Base-by-base conservation (phyloP, 2,329 filamentous ascomycete species). In the Raffaelea deltoideospora region DNA sequence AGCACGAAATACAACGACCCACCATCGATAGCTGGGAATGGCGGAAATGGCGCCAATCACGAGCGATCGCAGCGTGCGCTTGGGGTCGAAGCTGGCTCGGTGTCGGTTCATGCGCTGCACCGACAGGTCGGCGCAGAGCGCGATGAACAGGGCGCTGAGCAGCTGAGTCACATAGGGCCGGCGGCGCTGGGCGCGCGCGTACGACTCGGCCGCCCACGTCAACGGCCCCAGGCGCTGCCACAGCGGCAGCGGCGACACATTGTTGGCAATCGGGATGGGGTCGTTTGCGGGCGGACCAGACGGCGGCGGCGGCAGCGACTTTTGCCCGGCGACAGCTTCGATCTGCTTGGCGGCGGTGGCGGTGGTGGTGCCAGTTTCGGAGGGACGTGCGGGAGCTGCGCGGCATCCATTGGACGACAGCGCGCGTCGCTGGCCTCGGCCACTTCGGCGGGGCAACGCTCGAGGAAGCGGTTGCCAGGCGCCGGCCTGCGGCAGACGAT, bases 1-100 rank as follows among this genome's bases (percentile, higher is more conserved):
- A 23, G 17, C 13, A 34, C 15, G 15, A 14, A 7, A 10, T 9
- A 34, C 9, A 14, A 7, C 17, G 14, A 49, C 67, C 43, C 65
- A 92, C 86, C 86, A 94, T 48, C 73, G 72, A 53, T 87, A 94
- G 32, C 70, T 72, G 1, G 87, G 87, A 40, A 94, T 82, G 15
- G 79, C 76, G 10, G 71, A 72, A 33, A 79, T 59, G 2, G 70
- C 74, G 4, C 85, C 85, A 39, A 94, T 88, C 3, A 75, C 52
- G 49, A 94, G 57, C 39, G 83, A 78, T 36, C 86, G 67, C 38
- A 70, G 52, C 0, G 84, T 88, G 31, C 85, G 67, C 39, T 61
- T 58, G 4, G 75, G 69, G 51, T 85, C 77, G 51, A 90, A 87
- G 4, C 65, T 62, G 35, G 27, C 4, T 65, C 64, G 15, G 28